A percentile compares a stretch with the other conserved stretches of the same genome.
Conservation (phyloP, 2,329 filamentous ascomycete genomes). For the Calonectria pteridis region DNA sequence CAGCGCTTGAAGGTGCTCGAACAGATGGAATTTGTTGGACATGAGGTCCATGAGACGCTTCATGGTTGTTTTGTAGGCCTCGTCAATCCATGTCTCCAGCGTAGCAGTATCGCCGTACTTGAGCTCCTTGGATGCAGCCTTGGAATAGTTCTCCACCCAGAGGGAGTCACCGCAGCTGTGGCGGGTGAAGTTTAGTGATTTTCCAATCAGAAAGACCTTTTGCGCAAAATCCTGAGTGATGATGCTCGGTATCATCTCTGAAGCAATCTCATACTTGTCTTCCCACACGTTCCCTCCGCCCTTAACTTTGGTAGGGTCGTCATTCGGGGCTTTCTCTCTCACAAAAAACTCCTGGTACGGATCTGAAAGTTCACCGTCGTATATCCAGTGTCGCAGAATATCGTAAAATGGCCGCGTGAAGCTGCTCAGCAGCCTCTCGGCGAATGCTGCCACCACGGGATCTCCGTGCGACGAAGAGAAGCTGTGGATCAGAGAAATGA, state of each 20-base stretch:
- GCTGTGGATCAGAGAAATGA: constrained; percentile 93
- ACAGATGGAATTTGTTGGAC: constrained; percentile 94
- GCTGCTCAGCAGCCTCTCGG: constrained; percentile 86
- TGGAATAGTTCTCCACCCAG: constrained; percentile 97
- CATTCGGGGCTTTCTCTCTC: constrained; percentile 75
- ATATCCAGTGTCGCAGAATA: constrained; percentile 96
- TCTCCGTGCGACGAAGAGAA: constrained; percentile 96
- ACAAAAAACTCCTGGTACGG: constrained; percentile 97
- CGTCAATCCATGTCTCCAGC: constrained; percentile 92
- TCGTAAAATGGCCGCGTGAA: constrained; percentile 97
- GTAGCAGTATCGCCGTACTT: constrained; percentile 93
- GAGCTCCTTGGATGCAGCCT: constrained; percentile 90
- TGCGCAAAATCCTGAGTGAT: constrained; percentile 94
- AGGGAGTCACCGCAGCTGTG: constrained; percentile 93
- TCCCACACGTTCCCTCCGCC: constrained; percentile 95
- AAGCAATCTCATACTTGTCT: constrained; percentile 91
- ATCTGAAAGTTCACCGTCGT: constrained; percentile 97
- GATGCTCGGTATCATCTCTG: constrained; percentile 91
- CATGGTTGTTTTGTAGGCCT: constrained; percentile 99
- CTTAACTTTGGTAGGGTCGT: constrained; percentile 64
- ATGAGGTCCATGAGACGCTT: constrained; percentile 92
- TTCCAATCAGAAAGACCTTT: constrained; percentile 97
- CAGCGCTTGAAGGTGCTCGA: constrained; percentile 89
- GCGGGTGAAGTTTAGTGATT: constrained; percentile 97
- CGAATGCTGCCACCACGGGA: constrained; percentile 92